These are phyloP conservation scores for Solanum ossicruentum DNA, from an alignment of 257 asterid genomes.

Conservation along the genomic window DNA sequence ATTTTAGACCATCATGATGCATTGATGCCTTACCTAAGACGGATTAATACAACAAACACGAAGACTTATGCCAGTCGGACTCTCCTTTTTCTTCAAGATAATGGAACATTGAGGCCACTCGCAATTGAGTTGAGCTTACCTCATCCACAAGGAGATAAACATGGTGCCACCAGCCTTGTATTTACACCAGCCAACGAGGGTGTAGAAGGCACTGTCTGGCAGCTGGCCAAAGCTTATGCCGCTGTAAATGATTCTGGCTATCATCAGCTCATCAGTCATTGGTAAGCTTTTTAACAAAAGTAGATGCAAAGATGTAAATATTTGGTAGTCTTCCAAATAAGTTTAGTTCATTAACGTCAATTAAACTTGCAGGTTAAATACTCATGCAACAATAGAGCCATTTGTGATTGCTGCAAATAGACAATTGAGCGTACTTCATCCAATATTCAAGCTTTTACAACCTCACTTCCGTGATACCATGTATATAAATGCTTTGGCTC, in stretches of 20 bases:
- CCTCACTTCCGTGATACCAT: slow-evolving; percentile 90
- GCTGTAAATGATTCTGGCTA: slow-evolving; percentile 86
- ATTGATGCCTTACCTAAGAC: slow-evolving; percentile 62
- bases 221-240: slow-evolving; percentile 88
- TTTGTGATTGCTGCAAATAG: slow-evolving; percentile 64
- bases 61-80: slow-evolving; percentile 81
- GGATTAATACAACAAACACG: slow-evolving; percentile 56
- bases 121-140: slow-evolving; percentile 90
- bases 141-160: slow-evolving; percentile 40
- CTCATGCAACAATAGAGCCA: slow-evolving; percentile 98
- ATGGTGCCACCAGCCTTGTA: slow-evolving; percentile 55
- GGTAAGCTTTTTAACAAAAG: slow-evolving; percentile 22
- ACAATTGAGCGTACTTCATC: slow-evolving; percentile 72
- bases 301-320: neutral
- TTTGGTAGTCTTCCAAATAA: neutral
- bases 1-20: slow-evolving; percentile 83
- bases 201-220: slow-evolving; percentile 61
- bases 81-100: slow-evolving; percentile 57
- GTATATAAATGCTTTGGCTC: slow-evolving; percentile 73
- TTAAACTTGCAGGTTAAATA: slow-evolving; percentile 56
- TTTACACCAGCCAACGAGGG: slow-evolving; percentile 62
- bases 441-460: slow-evolving; percentile 73
- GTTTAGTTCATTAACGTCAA: neutral
- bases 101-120: slow-evolving; percentile 75
- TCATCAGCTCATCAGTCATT: slow-evolving; percentile 94